Percentiles rank a stretch among this genome's conserved stretches.
phyloP scores from a whole-genome alignment of 2,329 filamentous ascomycete genomes.

The Capronia epimyces region DNA sequence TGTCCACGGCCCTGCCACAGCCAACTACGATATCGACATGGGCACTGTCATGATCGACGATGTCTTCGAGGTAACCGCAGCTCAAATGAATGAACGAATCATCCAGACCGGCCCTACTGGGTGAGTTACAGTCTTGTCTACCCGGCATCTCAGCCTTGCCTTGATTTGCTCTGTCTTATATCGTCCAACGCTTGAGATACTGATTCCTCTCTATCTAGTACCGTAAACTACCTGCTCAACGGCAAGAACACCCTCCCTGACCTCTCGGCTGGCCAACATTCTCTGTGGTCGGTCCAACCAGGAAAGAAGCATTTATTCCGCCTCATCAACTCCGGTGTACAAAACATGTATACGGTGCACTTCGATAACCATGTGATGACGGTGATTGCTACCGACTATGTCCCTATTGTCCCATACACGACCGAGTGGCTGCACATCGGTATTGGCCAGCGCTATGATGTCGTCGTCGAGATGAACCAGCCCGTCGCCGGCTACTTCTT shows the following conservation, averaged over 20 bases:
- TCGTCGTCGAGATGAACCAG: conserved; percentile 43
- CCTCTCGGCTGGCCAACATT: conserved; percentile 22
- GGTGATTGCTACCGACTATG: conserved; percentile 51
- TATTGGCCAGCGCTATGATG: conserved; percentile 43
- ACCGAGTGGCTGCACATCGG: conserved; percentile 44
- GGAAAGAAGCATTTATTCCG: conserved; percentile 35
- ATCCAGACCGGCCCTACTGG: conserved; percentile 18
- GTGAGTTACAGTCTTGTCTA: conserved; percentile 3
- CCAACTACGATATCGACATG: conserved; percentile 37
- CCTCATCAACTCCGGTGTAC: conserved; percentile 41
- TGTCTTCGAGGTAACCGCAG: conserved; percentile 24
- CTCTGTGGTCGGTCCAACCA: conserved; percentile 27
- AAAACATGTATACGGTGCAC: conserved; percentile 49
- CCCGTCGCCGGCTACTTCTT: conserved; percentile 41
- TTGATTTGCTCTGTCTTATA: no score
- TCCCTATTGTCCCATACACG: conserved; percentile 53
- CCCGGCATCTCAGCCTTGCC: neutral
- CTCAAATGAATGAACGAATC: conserved; percentile 13
- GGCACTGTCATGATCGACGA: conserved; percentile 36
- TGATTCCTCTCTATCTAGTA: conserved; percentile 6
- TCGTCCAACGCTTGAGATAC: neutral
- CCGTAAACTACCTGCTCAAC: conserved; percentile 27
- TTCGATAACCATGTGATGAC: conserved; percentile 51
- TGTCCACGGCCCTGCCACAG: conserved; percentile 39
- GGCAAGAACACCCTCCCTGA: conserved; percentile 24